Evolutionary conservation across 306 rosid genomes (phyloP).

Genomic region (Sesbania bispinosa): DNA sequence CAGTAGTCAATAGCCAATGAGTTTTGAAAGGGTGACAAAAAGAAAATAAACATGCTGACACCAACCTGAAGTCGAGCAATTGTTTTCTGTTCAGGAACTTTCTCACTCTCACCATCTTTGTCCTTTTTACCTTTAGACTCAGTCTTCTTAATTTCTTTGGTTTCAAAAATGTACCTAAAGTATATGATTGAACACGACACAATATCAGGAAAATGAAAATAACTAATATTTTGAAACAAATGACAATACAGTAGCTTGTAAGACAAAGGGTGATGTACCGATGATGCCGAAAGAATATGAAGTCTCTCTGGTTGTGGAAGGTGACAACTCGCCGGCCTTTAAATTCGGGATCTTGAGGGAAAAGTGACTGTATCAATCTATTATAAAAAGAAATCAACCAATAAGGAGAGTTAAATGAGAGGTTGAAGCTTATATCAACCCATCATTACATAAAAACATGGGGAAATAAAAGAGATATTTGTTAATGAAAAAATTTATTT

Average conservation of each 20-base stretch:
- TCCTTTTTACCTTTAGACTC: conserved; percentile 51
- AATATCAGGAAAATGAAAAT: conserved; percentile 22
- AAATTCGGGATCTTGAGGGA: conserved; percentile 87
- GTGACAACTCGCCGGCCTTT: conserved; percentile 89
- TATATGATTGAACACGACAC: not conserved
- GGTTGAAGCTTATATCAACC: conserved; percentile 14
- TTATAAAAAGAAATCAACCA: conserved; percentile 12
- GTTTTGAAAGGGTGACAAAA: conserved; percentile 1
- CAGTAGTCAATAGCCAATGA: not conserved
- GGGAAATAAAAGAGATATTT: not conserved
- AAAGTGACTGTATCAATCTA: conserved; percentile 81
- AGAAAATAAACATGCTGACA: not conserved
- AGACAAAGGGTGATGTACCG: conserved; percentile 52
- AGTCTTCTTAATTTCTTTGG: conserved; percentile 54
- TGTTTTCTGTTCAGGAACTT: conserved; percentile 44
- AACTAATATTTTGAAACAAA: not conserved
- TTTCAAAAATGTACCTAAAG: conserved; percentile 77
- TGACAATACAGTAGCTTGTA: not conserved
- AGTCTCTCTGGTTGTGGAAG: conserved; percentile 94
- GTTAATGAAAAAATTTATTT: not conserved
- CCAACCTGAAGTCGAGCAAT: conserved; percentile 87
- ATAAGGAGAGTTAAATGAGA: conserved; percentile 8
- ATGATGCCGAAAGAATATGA: conserved; percentile 88
- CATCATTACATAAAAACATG: not conserved
- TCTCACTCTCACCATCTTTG: conserved; percentile 45